phyloP scores from a whole-genome alignment of 1,284 basidiomycete genomes.

The Fereydounia khargensis region DNA sequence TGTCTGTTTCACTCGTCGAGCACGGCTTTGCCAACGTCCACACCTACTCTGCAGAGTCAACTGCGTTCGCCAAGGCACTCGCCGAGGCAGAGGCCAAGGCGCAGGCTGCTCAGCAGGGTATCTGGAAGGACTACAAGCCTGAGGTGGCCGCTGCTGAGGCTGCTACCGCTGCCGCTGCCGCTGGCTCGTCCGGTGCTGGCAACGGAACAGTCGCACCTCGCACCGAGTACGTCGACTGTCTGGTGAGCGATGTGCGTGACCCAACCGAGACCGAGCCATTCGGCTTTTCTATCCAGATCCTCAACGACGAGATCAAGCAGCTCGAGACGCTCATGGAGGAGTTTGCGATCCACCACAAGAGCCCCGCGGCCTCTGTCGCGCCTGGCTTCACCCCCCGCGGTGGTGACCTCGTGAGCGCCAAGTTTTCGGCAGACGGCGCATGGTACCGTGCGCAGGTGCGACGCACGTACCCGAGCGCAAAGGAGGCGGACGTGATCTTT shows the following conservation, averaged over 20 bases:
- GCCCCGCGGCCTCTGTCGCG: conserved; percentile 50
- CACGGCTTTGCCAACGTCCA: conserved; percentile 82
- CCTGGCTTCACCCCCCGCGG: conserved; percentile 68
- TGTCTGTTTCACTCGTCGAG: conserved; percentile 75
- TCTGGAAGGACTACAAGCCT: conserved; percentile 64
- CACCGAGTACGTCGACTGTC: conserved; percentile 82
- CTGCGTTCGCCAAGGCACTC: conserved; percentile 75
- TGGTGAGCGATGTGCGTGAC: conserved; percentile 79
- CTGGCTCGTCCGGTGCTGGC: conserved; percentile 27
- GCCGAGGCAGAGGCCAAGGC: conserved; percentile 71
- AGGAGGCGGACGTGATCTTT: conserved; percentile 31
- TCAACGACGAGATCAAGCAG: conserved; percentile 59
- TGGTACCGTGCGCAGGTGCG: conserved; percentile 49
- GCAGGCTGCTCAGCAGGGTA: conserved; percentile 71
- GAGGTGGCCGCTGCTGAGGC: conserved; percentile 9
- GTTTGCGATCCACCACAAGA: conserved; percentile 64
- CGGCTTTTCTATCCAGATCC: conserved; percentile 83
- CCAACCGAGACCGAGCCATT: conserved; percentile 66
- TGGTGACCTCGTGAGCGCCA: conserved; percentile 82
- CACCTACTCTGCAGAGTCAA: conserved; percentile 76
- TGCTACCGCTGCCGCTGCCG: not conserved
- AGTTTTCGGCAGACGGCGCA: conserved; percentile 59
- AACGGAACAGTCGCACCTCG: no score
- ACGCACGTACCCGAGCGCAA: conserved; percentile 23
- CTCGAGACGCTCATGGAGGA: conserved; percentile 91